A percentile compares a stretch with the other conserved stretches of the same genome.
Conservation (phyloP, 306 rosid genomes). For the Quercus mongolica region DNA sequence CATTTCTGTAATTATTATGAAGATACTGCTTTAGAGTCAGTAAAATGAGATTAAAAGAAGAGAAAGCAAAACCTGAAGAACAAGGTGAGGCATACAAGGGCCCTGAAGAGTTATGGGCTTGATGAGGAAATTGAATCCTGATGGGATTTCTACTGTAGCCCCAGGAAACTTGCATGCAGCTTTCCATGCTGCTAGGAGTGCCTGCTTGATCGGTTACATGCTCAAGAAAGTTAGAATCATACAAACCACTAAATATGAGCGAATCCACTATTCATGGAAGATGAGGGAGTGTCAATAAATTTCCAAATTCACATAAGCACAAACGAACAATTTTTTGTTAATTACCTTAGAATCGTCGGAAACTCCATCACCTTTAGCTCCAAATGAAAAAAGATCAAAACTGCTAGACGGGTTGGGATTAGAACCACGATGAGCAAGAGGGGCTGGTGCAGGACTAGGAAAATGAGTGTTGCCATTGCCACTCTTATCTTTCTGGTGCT, state of each 20-base stretch:
- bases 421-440: slow-evolving; percentile 36
- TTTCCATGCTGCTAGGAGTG: slow-evolving; percentile 74
- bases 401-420: slow-evolving; percentile 21
- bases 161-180: slow-evolving; percentile 69
- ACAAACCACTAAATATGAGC: no score
- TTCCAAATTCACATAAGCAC: no score
- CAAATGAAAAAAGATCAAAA: slow-evolving; percentile 61
- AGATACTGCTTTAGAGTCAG: neutral
- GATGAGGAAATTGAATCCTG: slow-evolving; percentile 55
- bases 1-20: neutral
- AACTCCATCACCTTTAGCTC: slow-evolving; percentile 80
- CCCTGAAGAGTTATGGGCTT: slow-evolving; percentile 74
- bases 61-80: slow-evolving; percentile 66
- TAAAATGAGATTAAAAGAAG: neutral
- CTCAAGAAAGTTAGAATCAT: neutral
- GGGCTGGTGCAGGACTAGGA: slow-evolving; percentile 41
- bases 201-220: slow-evolving; percentile 42
- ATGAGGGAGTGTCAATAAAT: no score
- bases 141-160: slow-evolving; percentile 65
- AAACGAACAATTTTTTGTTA: neutral
- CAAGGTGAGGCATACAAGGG: slow-evolving; percentile 75
- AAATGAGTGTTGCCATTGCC: slow-evolving; percentile 22
- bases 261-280: no score
- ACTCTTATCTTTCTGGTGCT: slow-evolving; percentile 39
- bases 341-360: slow-evolving; percentile 80